A percentile compares a stretch with the other conserved stretches of the same genome.
Conservation (phyloP, 2,329 filamentous ascomycete species). For the Stemphylium lycopersici region DNA sequence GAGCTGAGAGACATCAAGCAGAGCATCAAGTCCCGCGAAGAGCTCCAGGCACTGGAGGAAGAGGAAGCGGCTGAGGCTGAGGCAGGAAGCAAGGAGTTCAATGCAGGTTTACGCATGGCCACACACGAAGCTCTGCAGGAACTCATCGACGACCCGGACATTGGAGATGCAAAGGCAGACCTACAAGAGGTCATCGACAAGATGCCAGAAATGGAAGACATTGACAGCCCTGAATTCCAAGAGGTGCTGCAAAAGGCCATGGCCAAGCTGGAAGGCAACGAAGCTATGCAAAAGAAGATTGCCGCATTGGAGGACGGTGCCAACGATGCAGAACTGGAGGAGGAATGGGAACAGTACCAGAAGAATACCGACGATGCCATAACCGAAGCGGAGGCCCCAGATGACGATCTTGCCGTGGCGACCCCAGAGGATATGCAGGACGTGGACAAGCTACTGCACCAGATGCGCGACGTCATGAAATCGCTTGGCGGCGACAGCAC, state of each 20-base stretch:
- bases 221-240: constrained; percentile 30
- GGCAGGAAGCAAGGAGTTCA: constrained; percentile 21
- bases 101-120: constrained; percentile 21
- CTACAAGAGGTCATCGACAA: constrained; percentile 32
- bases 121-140: constrained; percentile 32
- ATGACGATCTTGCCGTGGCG: constrained; percentile 12
- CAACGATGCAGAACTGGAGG: constrained; percentile 17
- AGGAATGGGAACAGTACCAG: constrained; percentile 19
- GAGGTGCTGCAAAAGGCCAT: constrained; percentile 28
- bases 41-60: constrained; percentile 19
- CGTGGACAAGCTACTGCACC: constrained; percentile 27
- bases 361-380: constrained; percentile 19
- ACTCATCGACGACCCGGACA: constrained; percentile 38
- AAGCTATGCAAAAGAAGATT: constrained; percentile 30
- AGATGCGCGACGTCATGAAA: constrained; percentile 37
- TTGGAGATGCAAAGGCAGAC: constrained; percentile 28
- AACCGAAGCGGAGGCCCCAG: constrained; percentile 10
- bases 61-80: constrained; percentile 19
- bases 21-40: constrained; percentile 26
- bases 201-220: constrained; percentile 28
- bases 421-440: constrained; percentile 24
- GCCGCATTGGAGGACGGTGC: constrained; percentile 14
- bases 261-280: constrained; percentile 29
- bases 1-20: constrained; percentile 37
- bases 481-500: constrained; percentile 26